Conservation (phyloP, 345 rosid species). For the Hevea brasiliensis region DNA sequence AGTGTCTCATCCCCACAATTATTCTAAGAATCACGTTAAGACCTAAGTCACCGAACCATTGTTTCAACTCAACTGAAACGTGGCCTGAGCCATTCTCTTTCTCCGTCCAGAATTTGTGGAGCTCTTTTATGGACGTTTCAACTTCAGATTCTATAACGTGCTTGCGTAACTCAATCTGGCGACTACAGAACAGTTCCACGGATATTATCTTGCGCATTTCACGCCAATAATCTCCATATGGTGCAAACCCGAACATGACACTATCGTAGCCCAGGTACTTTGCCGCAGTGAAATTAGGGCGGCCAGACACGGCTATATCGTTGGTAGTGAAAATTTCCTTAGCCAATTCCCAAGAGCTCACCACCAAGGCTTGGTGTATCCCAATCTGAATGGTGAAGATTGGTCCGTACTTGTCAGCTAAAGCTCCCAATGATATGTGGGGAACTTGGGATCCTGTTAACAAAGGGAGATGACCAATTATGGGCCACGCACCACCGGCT, state of each 20-base stretch:
- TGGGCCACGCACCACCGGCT: not conserved
- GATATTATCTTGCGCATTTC: slow-evolving; percentile 19
- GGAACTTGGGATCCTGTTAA: not conserved
- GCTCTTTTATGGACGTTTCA: not conserved
- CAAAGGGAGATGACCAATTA: not conserved
- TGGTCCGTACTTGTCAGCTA: slow-evolving; percentile 3
- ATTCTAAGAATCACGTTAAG: slow-evolving; percentile 30
- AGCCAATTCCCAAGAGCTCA: not conserved
- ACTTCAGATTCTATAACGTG: slow-evolving; percentile 17
- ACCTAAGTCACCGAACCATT: slow-evolving; percentile 31
- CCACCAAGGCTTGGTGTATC: not conserved
- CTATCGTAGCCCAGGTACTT: slow-evolving; percentile 5
- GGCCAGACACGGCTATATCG: not conserved
- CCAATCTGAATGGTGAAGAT: not conserved
- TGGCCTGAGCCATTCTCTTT: not conserved
- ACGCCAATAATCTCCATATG: slow-evolving; percentile 16
- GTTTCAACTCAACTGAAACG: slow-evolving; percentile 33
- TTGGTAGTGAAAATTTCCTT: not conserved
- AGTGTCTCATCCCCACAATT: slow-evolving; percentile 38
- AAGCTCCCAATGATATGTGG: not conserved
- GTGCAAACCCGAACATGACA: slow-evolving; percentile 8
- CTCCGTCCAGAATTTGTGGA: not conserved
- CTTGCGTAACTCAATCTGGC: slow-evolving; percentile 11
- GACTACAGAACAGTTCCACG: slow-evolving; percentile 3
- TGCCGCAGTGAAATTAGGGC: not conserved